phyloP scores from a whole-genome alignment of 2,329 filamentous ascomycete genomes.

The Penicillium hesseltinei region DNA sequence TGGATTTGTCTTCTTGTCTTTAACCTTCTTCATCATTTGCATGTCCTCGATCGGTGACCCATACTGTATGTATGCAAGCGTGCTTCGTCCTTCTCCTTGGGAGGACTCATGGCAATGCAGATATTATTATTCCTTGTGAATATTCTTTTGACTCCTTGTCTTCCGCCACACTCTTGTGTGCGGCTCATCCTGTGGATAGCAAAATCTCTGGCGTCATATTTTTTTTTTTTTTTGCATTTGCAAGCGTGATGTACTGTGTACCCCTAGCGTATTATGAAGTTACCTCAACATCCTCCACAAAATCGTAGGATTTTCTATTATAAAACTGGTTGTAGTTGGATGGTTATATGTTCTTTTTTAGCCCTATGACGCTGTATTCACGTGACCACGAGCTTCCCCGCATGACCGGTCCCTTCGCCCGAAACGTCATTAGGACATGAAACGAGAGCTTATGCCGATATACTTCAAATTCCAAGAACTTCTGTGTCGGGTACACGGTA shows the following conservation, averaged over 20 bases:
- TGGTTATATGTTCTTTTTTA: background rate
- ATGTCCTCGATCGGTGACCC: conserved; percentile 1
- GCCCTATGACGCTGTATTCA: background rate
- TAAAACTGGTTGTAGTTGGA: background rate
- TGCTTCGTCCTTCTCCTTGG: conserved; percentile 1
- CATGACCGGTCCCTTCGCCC: conserved; percentile 28
- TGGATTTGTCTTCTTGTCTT: background rate
- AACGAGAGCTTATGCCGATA: background rate
- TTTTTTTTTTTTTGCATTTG: conserved; percentile 9
- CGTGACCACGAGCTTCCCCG: conserved; percentile 6
- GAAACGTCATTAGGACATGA: conserved; percentile 28
- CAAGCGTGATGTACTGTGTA: conserved; percentile 21
- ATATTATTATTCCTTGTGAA: conserved; percentile 25
- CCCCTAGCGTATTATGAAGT: conserved; percentile 15
- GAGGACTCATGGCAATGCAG: conserved; percentile 15
- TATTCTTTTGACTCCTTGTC: conserved; percentile 20
- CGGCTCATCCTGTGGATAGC: conserved; percentile 24
- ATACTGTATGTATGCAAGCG: conserved; percentile 12
- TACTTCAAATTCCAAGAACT: conserved; percentile 4
- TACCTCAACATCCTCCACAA: background rate
- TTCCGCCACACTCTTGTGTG: conserved; percentile 10
- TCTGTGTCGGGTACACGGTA: conserved; percentile 2
- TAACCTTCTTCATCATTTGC: conserved; percentile 8
- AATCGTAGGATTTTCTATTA: background rate
- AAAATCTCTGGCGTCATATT: conserved; percentile 13